Evolutionary conservation across 441 rosid genomes (phyloP).

Genomic region (Iberis amara): DNA sequence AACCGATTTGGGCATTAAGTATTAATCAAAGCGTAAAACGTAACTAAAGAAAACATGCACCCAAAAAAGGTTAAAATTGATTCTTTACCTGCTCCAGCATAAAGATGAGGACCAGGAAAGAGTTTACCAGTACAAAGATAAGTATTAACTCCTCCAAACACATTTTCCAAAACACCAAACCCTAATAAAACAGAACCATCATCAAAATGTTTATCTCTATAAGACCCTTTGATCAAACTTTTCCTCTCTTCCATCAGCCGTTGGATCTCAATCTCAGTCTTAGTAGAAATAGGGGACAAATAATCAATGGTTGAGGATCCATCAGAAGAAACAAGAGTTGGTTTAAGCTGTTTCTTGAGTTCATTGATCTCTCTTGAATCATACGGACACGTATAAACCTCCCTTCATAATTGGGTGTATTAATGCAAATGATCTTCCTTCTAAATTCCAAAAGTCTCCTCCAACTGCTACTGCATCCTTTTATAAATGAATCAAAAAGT

Average conservation of each 20-base stretch:
- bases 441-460: constrained; percentile 78
- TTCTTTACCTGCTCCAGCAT: constrained; percentile 77
- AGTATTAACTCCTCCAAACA: constrained; percentile 75
- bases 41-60: too few relatives aligned
- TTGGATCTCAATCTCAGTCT: constrained; percentile 56
- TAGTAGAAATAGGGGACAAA: constrained; percentile 44
- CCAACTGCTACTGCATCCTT: constrained; percentile 76
- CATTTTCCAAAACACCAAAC: constrained; percentile 76
- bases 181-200: constrained; percentile 79
- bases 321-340: constrained; percentile 61
- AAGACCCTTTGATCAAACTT: constrained; percentile 74
- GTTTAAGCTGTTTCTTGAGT: constrained; percentile 79
- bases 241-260: constrained; percentile 88
- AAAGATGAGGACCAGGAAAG: constrained; percentile 94
- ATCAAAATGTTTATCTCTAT: constrained; percentile 70
- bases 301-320: constrained; percentile 53
- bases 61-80: too few relatives aligned
- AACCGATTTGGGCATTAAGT: too few relatives aligned
- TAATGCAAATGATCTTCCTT: constrained; percentile 73
- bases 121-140: constrained; percentile 82
- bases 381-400: constrained; percentile 75
- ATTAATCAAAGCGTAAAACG: too few relatives aligned
- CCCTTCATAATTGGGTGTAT: constrained; percentile 72
- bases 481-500: too few relatives aligned
- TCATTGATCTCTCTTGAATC: constrained; percentile 63